Evolutionary conservation across 495 filamentous ascomycete genomes (phyloP).

Genomic region (Podospora pseudocomata): DNA sequence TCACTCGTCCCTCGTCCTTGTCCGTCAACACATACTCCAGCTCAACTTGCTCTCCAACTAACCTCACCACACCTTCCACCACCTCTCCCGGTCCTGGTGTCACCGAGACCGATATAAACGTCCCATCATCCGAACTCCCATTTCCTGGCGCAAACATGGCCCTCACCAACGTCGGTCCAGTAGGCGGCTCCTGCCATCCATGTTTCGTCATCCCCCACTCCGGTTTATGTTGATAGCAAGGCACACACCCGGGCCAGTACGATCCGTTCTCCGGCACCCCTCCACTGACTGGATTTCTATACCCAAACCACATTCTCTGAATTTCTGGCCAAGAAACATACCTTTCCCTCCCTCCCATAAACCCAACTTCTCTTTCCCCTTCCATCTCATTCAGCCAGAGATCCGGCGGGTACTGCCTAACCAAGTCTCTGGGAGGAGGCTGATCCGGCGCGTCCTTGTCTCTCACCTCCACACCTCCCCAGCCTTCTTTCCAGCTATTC

Average conservation of each 20-base stretch:
- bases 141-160: slow-evolving; percentile 1
- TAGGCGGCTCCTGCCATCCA: slow-evolving; percentile 23
- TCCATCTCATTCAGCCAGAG: slow-evolving; percentile 15
- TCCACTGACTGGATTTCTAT: slow-evolving; percentile 20
- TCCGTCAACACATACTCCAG: neutral
- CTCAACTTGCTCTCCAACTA: neutral
- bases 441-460: slow-evolving; percentile 9
- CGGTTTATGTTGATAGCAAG: slow-evolving; percentile 15
- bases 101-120: slow-evolving; percentile 5
- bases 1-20: neutral
- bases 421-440: slow-evolving; percentile 11
- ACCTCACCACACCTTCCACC: slow-evolving; percentile 4
- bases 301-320: slow-evolving; percentile 23
- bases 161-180: slow-evolving; percentile 19
- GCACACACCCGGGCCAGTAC: slow-evolving; percentile 27
- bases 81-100: slow-evolving; percentile 14
- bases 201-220: slow-evolving; percentile 17
- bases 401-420: slow-evolving; percentile 12
- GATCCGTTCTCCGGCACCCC: slow-evolving; percentile 16
- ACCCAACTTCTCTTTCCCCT: slow-evolving; percentile 18
- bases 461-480: slow-evolving; percentile 14
- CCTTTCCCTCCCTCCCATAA: slow-evolving; percentile 19
- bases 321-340: slow-evolving; percentile 21
- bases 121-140: slow-evolving; percentile 2
- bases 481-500: slow-evolving; percentile 17